These are phyloP conservation scores for Plasmodium billcollinsi DNA, from an alignment of 169 alveolate species.

Conservation along the genomic window DNA sequence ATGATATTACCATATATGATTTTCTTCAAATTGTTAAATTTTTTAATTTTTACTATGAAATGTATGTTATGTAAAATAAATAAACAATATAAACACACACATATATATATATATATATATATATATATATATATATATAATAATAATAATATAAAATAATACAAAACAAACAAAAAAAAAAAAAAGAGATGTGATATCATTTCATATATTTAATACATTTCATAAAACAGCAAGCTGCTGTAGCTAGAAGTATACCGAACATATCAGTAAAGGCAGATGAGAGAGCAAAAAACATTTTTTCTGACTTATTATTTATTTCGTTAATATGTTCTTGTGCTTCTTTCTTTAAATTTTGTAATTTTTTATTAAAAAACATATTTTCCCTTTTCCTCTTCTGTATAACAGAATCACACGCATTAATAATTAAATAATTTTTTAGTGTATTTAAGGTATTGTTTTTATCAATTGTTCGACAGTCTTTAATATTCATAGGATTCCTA, in stretches of 20 bases:
- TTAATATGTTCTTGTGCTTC: conserved; percentile 41
- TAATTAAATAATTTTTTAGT: conserved; percentile 47
- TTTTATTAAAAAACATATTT: conserved; percentile 54
- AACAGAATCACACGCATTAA: conserved; percentile 49
- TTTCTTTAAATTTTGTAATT: conserved; percentile 54
- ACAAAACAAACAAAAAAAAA: background rate
- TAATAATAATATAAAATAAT: background rate
- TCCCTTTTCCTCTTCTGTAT: conserved; percentile 53
- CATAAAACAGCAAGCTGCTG: conserved; percentile 21
- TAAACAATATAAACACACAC: background rate
- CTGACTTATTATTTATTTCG: conserved; percentile 53
- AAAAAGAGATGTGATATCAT: background rate
- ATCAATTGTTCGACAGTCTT: background rate
- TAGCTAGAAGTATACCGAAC: conserved; percentile 52
- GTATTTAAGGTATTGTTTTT: conserved; percentile 31
- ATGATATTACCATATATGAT: no score
- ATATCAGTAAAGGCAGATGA: conserved; percentile 73
- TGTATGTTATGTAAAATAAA: no score
- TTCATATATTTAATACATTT: conserved; percentile 27
- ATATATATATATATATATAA: background rate
- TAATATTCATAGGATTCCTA: background rate
- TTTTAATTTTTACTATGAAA: background rate
- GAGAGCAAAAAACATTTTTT: conserved; percentile 69
- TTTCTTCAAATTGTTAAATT: background rate
- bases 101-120: background rate